Base-by-base conservation (phyloP, 78 protist genomes). In the Parvularia atlantis region DNA sequence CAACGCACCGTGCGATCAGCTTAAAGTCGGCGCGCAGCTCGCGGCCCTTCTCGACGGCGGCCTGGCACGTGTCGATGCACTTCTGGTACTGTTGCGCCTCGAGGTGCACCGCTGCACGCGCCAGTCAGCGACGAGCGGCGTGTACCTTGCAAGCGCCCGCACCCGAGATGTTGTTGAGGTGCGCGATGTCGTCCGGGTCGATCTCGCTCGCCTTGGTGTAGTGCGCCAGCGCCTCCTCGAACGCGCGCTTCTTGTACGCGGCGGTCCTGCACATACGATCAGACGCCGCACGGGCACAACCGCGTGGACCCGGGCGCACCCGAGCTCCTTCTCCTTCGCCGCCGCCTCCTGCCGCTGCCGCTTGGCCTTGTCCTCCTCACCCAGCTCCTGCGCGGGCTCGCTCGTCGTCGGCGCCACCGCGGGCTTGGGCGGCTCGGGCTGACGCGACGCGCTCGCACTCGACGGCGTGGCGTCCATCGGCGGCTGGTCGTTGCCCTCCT, bases 41-140 rank as follows among this genome's bases (percentile, higher is more conserved):
- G 2, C 73, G 46, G 13, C 81, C 84, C 31, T 35, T 43, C 39
- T 75, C 77, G 33, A 74, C 63, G 0, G 89, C 89, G 3, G 67
- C n/a, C 46, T 60, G 35, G 73, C 82, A 77, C 57, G 31, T 33
- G 28, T 58, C 66, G 33, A 60, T 60, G 68, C 77, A 73, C 40
- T 77, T 36, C 36, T 76, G 69, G 31, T 67, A 83, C 17, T 48
- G 68, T 24, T 39, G 36, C 48, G 0, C 3, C 41, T 73, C 77
- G 9, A 73, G 37, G 68, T 59, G n/a, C 40, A 73, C 77, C 28
- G 77, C 77, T 11, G 61, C 44, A 61, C 20, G 16, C 20, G 28
- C 28, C 10, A 46, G 30, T 24, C 26, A 26, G 30, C 9, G 39
- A 64, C 10, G 30, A 17, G 28, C 11, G 11, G 20, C 24, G 17